Conservation (phyloP, 1,139 yeast species). For the Yamadazyma songkhlaensis region DNA sequence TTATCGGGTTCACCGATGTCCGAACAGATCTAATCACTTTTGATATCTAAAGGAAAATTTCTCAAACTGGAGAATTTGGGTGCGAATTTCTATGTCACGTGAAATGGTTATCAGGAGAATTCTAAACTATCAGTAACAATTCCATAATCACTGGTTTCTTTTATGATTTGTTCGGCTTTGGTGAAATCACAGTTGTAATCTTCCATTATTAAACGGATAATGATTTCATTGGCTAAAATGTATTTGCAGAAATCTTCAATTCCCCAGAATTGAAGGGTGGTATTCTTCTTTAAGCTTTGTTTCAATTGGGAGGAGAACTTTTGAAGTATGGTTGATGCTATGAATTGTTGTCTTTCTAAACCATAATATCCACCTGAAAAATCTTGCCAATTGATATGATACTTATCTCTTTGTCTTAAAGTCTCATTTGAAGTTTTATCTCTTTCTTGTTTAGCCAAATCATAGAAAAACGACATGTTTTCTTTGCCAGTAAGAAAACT, state of each 20-base stretch:
- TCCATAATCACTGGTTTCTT: constrained; percentile 57
- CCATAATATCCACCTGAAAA: constrained; percentile 68
- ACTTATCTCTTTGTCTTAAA: constrained; percentile 47
- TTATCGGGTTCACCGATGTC: constrained; percentile 21
- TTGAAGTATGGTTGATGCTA: constrained; percentile 38
- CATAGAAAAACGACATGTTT: constrained; percentile 46
- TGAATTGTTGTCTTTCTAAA: constrained; percentile 49
- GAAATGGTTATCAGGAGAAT: no score
- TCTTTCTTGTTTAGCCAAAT: constrained; percentile 40
- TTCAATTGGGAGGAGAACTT: constrained; percentile 26
- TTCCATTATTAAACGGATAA: constrained; percentile 48
- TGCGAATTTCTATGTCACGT: no score
- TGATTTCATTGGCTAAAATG: constrained; percentile 63
- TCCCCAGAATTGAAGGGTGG: constrained; percentile 61
- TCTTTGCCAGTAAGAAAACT: constrained; percentile 41
- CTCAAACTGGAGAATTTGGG: no score
- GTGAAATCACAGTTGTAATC: constrained; percentile 38
- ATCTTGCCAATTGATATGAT: constrained; percentile 41
- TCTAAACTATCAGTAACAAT: constrained; percentile 34
- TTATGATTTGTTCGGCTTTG: constrained; percentile 45
- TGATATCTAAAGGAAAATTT: not conserved
- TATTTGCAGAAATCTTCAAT: constrained; percentile 51
- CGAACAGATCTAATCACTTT: constrained; percentile 1
- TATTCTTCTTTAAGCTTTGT: constrained; percentile 25
- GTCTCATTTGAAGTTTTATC: constrained; percentile 37